Conservation (phyloP, 768 basidiomycete species). For the Calocera viscosa region DNA sequence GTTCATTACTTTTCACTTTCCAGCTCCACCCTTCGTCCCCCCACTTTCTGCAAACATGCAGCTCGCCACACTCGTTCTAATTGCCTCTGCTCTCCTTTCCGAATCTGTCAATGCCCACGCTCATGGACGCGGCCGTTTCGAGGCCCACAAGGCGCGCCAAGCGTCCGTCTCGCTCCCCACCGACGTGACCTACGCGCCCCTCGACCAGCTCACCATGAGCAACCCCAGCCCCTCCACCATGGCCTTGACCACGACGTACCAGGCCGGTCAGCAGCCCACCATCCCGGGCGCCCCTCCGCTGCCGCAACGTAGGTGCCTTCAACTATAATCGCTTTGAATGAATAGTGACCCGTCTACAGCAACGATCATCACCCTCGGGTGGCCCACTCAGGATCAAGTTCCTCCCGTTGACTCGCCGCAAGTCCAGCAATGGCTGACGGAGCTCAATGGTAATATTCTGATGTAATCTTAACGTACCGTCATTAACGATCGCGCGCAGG, state of each 20-base stretch:
- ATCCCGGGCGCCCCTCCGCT: conserved; percentile 53
- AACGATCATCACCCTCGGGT: conserved; percentile 12
- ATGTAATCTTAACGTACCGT: background rate
- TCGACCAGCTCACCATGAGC: background rate
- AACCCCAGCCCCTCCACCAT: conserved; percentile 29
- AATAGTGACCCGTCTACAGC: background rate
- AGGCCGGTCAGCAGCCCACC: conserved; percentile 49
- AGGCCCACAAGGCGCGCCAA: background rate
- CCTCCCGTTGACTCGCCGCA: conserved; percentile 39
- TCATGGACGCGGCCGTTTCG: background rate
- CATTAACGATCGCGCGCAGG: background rate
- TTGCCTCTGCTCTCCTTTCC: conserved; percentile 8
- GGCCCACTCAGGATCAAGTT: conserved; percentile 7
- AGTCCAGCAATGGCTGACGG: conserved; percentile 30
- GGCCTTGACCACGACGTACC: conserved; percentile 40
- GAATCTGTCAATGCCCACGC: conserved; percentile 8
- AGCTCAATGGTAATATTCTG: conserved; percentile 12
- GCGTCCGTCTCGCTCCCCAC: conserved; percentile 8
- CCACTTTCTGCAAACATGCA: background rate
- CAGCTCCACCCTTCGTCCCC: background rate
- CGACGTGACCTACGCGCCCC: background rate
- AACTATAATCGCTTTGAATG: background rate
- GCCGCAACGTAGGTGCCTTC: conserved; percentile 31
- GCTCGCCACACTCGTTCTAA: background rate
- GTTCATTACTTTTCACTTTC: background rate